A percentile compares a stretch with the other conserved stretches of the same genome.
Conservation (phyloP, 805 yeast species). For the Saturnispora sekii region DNA sequence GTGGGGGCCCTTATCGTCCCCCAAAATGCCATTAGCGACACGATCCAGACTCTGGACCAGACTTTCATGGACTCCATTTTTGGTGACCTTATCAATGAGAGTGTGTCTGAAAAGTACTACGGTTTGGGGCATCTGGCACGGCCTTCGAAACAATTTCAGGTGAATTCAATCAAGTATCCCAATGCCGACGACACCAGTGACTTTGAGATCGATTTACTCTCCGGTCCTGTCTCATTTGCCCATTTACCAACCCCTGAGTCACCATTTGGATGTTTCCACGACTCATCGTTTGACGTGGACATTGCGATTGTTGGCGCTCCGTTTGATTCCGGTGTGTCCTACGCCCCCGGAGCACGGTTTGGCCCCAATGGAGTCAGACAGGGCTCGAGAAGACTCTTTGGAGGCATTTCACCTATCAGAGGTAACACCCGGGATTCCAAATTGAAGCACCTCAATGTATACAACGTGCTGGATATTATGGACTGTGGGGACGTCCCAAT, state of each 20-base stretch:
- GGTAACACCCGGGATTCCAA: constrained; percentile 28
- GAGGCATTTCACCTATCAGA: constrained; percentile 34
- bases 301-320: constrained; percentile 53
- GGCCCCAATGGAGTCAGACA: constrained; percentile 44
- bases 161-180: constrained; percentile 25
- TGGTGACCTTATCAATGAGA: constrained; percentile 16
- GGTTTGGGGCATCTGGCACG: not conserved
- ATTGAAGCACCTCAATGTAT: constrained; percentile 33
- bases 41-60: not conserved
- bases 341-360: constrained; percentile 48
- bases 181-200: constrained; percentile 30
- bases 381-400: constrained; percentile 34
- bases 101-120: not conserved
- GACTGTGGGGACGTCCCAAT: constrained; percentile 57
- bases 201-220: constrained; percentile 25
- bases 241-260: constrained; percentile 35
- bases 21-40: not conserved
- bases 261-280: constrained; percentile 32
- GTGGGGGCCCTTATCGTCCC: not conserved
- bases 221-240: constrained; percentile 48
- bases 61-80: constrained; percentile 20
- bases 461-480: constrained; percentile 31
- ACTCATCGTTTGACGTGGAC: constrained; percentile 32
- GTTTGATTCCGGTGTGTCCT: constrained; percentile 48
- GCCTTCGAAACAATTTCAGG: not conserved